Percentiles rank a stretch among this genome's conserved stretches.
These are phyloP conservation scores for Aspergillus pseudoterreus DNA, from an alignment of 2,329 filamentous ascomycete species.

Conservation along the genomic window DNA sequence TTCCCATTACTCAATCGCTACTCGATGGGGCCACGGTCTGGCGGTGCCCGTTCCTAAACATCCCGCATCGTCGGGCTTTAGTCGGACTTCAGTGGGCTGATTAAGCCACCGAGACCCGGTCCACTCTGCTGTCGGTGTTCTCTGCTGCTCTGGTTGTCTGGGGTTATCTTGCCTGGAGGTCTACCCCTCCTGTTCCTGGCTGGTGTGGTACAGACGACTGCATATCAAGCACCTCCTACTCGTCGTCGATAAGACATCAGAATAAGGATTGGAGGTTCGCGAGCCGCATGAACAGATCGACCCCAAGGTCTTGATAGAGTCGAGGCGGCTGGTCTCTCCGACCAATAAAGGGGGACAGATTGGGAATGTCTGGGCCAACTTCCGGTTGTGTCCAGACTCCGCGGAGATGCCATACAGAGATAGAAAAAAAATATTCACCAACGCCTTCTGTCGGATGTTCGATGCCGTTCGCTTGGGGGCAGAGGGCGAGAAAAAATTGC, in stretches of 20 bases:
- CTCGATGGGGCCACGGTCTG: background rate
- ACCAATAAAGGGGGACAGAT: too few relatives aligned
- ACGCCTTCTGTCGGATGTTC: background rate
- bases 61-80: background rate
- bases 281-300: too few relatives aligned
- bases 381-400: background rate
- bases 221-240: too few relatives aligned
- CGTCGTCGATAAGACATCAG: too few relatives aligned
- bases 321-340: too few relatives aligned
- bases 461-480: background rate
- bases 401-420: background rate
- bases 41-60: background rate
- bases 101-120: background rate
- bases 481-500: background rate
- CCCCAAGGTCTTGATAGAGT: too few relatives aligned
- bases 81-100: background rate
- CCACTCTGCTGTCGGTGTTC: background rate
- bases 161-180: too few relatives aligned
- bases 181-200: too few relatives aligned
- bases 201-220: too few relatives aligned
- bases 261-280: too few relatives aligned
- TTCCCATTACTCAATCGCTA: background rate
- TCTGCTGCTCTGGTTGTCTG: too few relatives aligned
- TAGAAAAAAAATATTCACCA: background rate
- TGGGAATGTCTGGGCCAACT: too few relatives aligned